Percentiles rank a stretch among this genome's conserved stretches.
phyloP scores from a whole-genome alignment of 2,329 filamentous ascomycete species.

The Fusarium nanum region DNA sequence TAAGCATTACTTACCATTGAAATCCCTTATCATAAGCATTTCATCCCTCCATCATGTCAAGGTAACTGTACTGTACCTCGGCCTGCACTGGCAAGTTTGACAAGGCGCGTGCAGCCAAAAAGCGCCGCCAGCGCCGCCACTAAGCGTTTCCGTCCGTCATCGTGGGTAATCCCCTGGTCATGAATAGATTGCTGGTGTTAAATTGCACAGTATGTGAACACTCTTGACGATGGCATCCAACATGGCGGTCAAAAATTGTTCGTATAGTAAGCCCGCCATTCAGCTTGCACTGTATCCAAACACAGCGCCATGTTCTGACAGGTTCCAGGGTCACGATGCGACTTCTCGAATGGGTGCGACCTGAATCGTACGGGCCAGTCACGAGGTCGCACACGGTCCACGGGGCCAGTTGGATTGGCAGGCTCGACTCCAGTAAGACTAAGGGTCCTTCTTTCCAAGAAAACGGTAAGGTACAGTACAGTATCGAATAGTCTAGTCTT shows the following conservation, averaged over 20 bases:
- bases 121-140: constrained; percentile 23
- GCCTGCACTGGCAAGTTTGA: not conserved
- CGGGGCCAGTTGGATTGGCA: constrained; percentile 45
- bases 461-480: constrained; percentile 18
- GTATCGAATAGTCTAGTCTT: not conserved
- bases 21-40: not conserved
- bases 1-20: not conserved
- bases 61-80: constrained; percentile 15
- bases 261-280: constrained; percentile 21
- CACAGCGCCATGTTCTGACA: constrained; percentile 16
- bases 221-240: constrained; percentile 2
- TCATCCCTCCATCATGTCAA: not conserved
- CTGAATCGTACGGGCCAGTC: constrained; percentile 43
- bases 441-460: constrained; percentile 18
- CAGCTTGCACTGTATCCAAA: constrained; percentile 38
- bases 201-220: constrained; percentile 19
- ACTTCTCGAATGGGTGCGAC: constrained; percentile 30
- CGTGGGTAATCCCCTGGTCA: constrained; percentile 24
- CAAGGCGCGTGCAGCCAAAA: constrained; percentile 15
- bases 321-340: constrained; percentile 38
- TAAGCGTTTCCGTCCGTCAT: constrained; percentile 21
- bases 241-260: constrained; percentile 33
- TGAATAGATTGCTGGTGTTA: constrained; percentile 11
- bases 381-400: constrained; percentile 42
- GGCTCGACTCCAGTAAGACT: constrained; percentile 18